Conservation (phyloP, 805 yeast genomes). For the Spathaspora hagerdaliae region DNA sequence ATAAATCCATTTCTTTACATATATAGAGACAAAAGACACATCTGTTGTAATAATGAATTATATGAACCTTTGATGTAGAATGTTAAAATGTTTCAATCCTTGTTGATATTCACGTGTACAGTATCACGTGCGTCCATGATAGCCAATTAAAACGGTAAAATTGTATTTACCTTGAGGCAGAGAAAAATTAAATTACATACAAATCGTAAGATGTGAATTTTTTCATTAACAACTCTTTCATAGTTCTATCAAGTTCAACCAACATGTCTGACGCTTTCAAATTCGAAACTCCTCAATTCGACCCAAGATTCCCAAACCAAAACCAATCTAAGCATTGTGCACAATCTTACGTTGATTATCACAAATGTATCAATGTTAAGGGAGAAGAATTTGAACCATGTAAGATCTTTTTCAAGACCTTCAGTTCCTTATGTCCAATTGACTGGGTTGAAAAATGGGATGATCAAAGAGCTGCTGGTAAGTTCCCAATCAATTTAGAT, state of each 20-base stretch:
- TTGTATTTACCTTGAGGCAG: no score
- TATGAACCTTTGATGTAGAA: no score
- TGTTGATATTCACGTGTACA: no score
- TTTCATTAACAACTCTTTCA: no score
- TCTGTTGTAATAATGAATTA: no score
- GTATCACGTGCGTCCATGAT: no score
- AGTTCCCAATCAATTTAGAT: conserved; percentile 40
- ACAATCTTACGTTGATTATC: conserved; percentile 97
- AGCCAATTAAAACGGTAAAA: no score
- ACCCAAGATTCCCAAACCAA: conserved; percentile 93
- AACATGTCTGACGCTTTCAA: conserved; percentile 16
- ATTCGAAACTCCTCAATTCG: conserved; percentile 53
- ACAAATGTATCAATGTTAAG: conserved; percentile 92
- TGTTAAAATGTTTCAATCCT: no score
- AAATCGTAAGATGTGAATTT: background rate
- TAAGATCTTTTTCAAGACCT: conserved; percentile 88
- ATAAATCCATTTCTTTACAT: no score
- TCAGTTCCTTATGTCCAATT: conserved; percentile 78
- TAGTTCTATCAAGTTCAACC: no score
- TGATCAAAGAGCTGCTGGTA: conserved; percentile 67
- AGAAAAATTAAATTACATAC: background rate
- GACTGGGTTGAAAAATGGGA: conserved; percentile 89
- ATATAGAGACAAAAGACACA: no score
- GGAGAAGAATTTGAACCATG: conserved; percentile 99
- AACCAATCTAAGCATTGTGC: conserved; percentile 99